Conservation (phyloP, 495 filamentous ascomycete species). For the Echria macrotheca region DNA sequence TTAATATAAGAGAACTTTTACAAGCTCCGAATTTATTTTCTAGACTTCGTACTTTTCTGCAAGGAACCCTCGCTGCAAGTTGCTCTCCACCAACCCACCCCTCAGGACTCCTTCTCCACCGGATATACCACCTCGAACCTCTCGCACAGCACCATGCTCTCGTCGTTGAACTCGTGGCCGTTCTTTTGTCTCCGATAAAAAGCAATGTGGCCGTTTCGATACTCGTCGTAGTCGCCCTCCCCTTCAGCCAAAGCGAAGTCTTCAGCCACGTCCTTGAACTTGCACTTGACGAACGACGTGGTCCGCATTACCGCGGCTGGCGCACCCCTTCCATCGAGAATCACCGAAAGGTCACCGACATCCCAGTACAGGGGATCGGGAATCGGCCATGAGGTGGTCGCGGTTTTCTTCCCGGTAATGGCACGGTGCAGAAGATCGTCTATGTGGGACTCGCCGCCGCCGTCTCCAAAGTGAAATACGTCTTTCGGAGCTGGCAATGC, state of each 20-base stretch:
- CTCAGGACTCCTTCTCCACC: neutral
- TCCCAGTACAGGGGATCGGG: slow-evolving; percentile 27
- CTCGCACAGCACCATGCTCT: slow-evolving; percentile 31
- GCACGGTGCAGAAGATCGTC: slow-evolving; percentile 18
- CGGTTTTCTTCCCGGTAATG: slow-evolving; percentile 26
- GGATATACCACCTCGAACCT: slow-evolving; percentile 30
- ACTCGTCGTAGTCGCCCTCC: slow-evolving; percentile 26
- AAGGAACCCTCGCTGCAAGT: no score
- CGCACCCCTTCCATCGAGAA: slow-evolving; percentile 23
- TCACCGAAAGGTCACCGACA: slow-evolving; percentile 28
- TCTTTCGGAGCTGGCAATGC: slow-evolving; percentile 25
- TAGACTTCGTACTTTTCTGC: no score
- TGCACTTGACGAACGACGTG: slow-evolving; percentile 18
- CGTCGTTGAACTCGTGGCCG: slow-evolving; percentile 22
- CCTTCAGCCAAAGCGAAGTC: slow-evolving; percentile 32
- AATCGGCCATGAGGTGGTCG: slow-evolving; percentile 30
- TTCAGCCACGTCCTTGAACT: slow-evolving; percentile 27
- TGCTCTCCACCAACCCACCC: no score
- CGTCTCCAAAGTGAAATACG: slow-evolving; percentile 26
- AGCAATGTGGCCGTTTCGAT: slow-evolving; percentile 21
- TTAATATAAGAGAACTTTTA: no score
- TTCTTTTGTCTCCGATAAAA: slow-evolving; percentile 22
- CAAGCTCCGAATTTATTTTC: no score
- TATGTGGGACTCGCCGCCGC: neutral
- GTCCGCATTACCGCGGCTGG: slow-evolving; percentile 30